Conservation (phyloP, 257 asterid species). For the Phtheirospermum japonicum region DNA sequence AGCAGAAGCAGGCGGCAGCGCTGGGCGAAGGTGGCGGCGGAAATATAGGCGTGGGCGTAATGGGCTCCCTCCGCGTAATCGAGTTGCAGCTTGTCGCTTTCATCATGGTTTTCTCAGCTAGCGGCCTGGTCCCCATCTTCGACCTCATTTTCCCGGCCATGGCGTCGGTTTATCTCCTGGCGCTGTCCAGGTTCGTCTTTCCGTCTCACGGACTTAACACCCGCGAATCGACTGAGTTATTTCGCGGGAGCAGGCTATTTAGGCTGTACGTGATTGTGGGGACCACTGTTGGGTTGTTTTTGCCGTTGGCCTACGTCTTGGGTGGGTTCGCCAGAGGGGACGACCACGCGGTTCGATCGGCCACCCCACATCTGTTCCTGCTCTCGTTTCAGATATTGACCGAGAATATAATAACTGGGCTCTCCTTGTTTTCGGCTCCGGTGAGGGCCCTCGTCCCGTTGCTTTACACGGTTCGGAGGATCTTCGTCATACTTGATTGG, state of each 20-base stretch:
- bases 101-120: conserved; percentile 80
- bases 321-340: conserved; percentile 96
- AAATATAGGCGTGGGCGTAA: too few species aligned
- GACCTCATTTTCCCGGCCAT: conserved; percentile 73
- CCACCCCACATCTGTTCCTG: conserved; percentile 77
- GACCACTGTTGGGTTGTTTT: conserved; percentile 62
- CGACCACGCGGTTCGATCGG: conserved; percentile 77
- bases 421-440: conserved; percentile 78
- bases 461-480: conserved; percentile 69
- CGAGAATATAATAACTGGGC: conserved; percentile 67
- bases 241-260: conserved; percentile 54
- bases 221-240: conserved; percentile 39
- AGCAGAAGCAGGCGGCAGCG: conserved; percentile 22
- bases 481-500: conserved; percentile 74
- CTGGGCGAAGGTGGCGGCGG: too few species aligned
- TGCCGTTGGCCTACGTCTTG: conserved; percentile 83
- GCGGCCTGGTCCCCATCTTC: conserved; percentile 71
- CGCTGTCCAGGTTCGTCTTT: conserved; percentile 58
- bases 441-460: conserved; percentile 79
- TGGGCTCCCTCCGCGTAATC: conserved; percentile 88
- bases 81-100: conserved; percentile 88
- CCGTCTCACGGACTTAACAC: conserved; percentile 39
- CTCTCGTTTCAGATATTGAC: conserved; percentile 81
- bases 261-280: conserved; percentile 58
- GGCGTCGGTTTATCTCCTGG: conserved; percentile 52